phyloP scores from a whole-genome alignment of 1,284 basidiomycete species.

The Sporisorium reilianum region DNA sequence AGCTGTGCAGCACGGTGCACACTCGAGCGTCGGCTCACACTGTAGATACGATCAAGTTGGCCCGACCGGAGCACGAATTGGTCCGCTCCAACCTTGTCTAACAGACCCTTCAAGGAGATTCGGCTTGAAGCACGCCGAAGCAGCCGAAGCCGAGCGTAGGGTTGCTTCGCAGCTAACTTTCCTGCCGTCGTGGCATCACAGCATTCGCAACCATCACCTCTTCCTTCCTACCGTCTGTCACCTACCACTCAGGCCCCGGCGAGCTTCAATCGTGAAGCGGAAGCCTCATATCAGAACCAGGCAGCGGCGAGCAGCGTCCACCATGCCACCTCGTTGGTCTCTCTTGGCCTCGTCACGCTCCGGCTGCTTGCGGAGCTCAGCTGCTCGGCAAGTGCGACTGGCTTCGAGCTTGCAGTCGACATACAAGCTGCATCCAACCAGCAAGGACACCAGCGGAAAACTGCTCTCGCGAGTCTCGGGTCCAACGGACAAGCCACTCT shows the following conservation, averaged over 20 bases:
- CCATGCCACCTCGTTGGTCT: conserved; percentile 15
- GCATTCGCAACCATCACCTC: background rate
- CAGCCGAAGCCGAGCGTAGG: background rate
- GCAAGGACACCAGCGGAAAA: conserved; percentile 7
- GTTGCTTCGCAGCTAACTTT: background rate
- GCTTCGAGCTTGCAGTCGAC: conserved; percentile 18
- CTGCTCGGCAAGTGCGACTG: conserved; percentile 2
- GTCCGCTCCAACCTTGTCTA: conserved; percentile 9
- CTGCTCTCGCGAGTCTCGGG: conserved; percentile 71
- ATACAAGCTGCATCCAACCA: conserved; percentile 36
- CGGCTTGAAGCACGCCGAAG: conserved; percentile 1
- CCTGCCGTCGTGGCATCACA: background rate
- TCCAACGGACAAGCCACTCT: conserved; percentile 75
- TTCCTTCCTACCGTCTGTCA: background rate
- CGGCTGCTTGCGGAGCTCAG: background rate
- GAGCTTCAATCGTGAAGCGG: background rate
- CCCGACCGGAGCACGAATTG: conserved; percentile 23
- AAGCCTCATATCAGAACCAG: background rate
- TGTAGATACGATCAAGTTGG: background rate
- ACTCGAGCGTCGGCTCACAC: no score
- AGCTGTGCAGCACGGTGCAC: background rate
- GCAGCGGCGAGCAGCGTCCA: background rate
- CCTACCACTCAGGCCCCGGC: background rate
- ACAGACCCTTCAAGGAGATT: background rate
- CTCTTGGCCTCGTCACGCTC: background rate